Evolutionary conservation across 2,329 filamentous ascomycete species (phyloP).

Genomic region (Hymenoscyphus linearis): DNA sequence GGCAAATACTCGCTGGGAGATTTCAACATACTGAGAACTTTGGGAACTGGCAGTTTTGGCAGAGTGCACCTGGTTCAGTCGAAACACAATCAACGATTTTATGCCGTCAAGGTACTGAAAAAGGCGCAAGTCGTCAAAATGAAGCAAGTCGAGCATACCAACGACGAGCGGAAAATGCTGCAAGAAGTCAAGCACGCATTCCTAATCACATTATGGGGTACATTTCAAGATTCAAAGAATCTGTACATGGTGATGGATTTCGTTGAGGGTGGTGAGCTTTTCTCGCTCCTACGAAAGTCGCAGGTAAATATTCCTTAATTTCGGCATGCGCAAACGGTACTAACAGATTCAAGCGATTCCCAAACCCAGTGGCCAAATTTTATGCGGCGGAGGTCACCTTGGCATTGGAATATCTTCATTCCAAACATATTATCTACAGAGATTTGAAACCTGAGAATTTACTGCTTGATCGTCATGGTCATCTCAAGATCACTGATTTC

Average conservation of each 20-base stretch:
- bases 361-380: constrained; percentile 98
- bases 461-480: constrained; percentile 84
- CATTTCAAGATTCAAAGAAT: constrained; percentile 92
- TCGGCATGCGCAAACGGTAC: constrained; percentile 2
- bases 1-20: constrained; percentile 94
- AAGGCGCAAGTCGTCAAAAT: constrained; percentile 99
- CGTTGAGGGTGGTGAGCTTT: constrained; percentile 95
- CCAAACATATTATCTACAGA: constrained; percentile 93
- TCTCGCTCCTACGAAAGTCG: constrained; percentile 90
- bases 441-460: constrained; percentile 95
- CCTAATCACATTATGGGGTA: constrained; percentile 95
- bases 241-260: constrained; percentile 99
- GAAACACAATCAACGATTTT: constrained; percentile 96
- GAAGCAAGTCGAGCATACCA: constrained; percentile 99
- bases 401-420: constrained; percentile 91
- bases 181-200: constrained; percentile 97
- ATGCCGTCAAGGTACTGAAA: constrained; percentile 97
- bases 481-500: constrained; percentile 97
- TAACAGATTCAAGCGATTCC: constrained; percentile 67
- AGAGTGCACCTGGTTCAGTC: constrained; percentile 95
- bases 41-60: constrained; percentile 95
- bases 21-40: constrained; percentile 82
- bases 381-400: constrained; percentile 97
- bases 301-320: constrained; percentile 48
- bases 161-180: constrained; percentile 94